Percentiles rank a stretch among this genome's conserved stretches.
Evolutionary conservation across 805 yeast genomes (phyloP).

Genomic region (Ogataea ganodermae): DNA sequence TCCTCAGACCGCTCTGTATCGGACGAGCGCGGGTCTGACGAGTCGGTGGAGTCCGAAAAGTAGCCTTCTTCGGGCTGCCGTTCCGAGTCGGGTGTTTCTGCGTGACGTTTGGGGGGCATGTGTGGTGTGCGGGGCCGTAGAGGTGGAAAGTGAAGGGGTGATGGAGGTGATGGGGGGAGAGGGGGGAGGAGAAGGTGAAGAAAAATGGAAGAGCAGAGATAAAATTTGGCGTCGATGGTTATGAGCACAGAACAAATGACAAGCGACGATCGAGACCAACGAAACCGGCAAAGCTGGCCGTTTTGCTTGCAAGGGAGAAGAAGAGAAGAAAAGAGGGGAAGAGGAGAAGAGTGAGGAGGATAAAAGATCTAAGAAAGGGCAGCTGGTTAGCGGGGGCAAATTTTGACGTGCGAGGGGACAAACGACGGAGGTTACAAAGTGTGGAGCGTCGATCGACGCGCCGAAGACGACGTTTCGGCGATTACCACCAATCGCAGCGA

Average conservation of each 20-base stretch:
- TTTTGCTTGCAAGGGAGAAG: too few relatives aligned
- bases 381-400: too few relatives aligned
- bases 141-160: not conserved
- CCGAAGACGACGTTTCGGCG: too few relatives aligned
- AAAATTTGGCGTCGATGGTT: constrained; percentile 14
- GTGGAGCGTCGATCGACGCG: not conserved
- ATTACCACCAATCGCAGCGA: too few relatives aligned
- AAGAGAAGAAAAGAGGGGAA: not conserved
- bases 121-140: not conserved
- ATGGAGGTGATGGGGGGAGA: not conserved
- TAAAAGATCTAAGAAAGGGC: too few relatives aligned
- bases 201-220: not conserved
- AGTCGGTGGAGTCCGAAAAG: constrained; percentile 2
- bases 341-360: not conserved
- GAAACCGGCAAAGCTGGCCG: too few relatives aligned
- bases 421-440: too few relatives aligned
- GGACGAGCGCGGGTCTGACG: constrained; percentile 1
- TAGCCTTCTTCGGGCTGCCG: not conserved
- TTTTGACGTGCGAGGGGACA: too few relatives aligned
- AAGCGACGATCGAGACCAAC: too few relatives aligned
- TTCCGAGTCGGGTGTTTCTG: not conserved
- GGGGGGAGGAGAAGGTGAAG: not conserved
- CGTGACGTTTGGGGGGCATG: not conserved
- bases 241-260: constrained; percentile 4
- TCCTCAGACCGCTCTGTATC: constrained; percentile 3